Percentiles rank a stretch among this genome's conserved stretches.
Evolutionary conservation across 805 yeast species (phyloP).

Genomic region (Myxozyma melibiosi): DNA sequence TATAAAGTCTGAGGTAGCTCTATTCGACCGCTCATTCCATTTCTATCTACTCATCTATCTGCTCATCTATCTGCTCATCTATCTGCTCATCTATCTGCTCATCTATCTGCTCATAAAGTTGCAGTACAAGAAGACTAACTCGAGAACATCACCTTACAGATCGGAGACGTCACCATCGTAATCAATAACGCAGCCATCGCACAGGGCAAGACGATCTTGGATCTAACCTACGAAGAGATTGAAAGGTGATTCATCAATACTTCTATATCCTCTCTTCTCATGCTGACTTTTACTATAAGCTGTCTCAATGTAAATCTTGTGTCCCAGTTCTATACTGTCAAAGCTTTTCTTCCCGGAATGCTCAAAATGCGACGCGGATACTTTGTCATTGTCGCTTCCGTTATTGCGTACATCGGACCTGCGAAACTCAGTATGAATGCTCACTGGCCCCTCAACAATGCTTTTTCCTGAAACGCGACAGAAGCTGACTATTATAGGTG

Average conservation of each 20-base stretch:
- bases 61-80: too few relatives aligned
- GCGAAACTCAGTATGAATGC: slow-evolving; percentile 57
- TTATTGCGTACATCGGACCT: slow-evolving; percentile 82
- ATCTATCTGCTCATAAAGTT: too few relatives aligned
- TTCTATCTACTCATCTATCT: too few relatives aligned
- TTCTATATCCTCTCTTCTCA: too few relatives aligned
- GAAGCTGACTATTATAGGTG: slow-evolving; percentile 42
- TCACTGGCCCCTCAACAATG: neutral
- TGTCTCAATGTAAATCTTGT: slow-evolving; percentile 67
- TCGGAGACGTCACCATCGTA: slow-evolving; percentile 66
- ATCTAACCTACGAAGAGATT: slow-evolving; percentile 60
- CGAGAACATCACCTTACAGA: neutral
- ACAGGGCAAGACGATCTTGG: slow-evolving; percentile 57
- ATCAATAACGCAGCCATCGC: slow-evolving; percentile 85
- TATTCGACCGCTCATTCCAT: too few relatives aligned
- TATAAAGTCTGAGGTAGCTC: slow-evolving; percentile 46
- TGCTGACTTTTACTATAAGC: slow-evolving; percentile 32
- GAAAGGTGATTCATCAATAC: slow-evolving; percentile 42
- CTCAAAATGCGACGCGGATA: slow-evolving; percentile 64
- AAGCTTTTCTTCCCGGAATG: slow-evolving; percentile 77
- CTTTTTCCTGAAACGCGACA: neutral
- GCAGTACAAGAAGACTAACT: neutral
- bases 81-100: too few relatives aligned
- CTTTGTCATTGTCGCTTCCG: slow-evolving; percentile 79
- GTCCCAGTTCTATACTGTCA: slow-evolving; percentile 69